Evolutionary conservation across 306 rosid species (phyloP), one percentile per base, ranked within the genome.

Genomic region (Astragalus glycyphyllos): DNA sequence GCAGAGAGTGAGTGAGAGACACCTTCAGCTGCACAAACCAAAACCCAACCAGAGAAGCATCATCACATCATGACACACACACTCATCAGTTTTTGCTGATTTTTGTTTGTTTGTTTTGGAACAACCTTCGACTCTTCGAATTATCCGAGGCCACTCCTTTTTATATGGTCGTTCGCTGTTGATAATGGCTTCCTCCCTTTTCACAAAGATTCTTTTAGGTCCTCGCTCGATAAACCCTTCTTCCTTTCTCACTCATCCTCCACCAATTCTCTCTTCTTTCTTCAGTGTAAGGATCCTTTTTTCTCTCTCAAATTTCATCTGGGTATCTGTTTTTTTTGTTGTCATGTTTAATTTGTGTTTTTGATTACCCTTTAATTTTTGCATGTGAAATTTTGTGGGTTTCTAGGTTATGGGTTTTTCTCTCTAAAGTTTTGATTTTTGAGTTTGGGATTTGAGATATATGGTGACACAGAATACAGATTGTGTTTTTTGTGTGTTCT

Each of bases 111-210:
- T 5, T 9, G 1, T 55, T 55, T 8, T 23, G 60, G 60, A 9
- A 26, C 60, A 55, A 55, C 60, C 60, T 55, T 13, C 60, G 60
- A 55, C 59, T 23, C 38, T 55, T 26, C 5, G 60, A 29, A 7
- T 23, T 23, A 55, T 55, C 14, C 45, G 42, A 65, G 58, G 71
- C 45, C 71, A 65, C 57, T 13, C 57, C 46, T 66, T 66, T 66
- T 66, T 50, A 26, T 64, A 64, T 26, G 23, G 41, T 64, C 56
- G 20, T 11, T 63, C 40, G 17, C 10, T 45, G 69, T 1, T 64
- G 40, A 26, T 23, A 48, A 66, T 91, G 98, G 97, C 96, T 37
- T 84, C 96, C 2, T 60, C 97, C 57, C 80, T 85, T 68, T 63
- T 86, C 15, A 49, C 88, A 54, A 85, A 79, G 88, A 66, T 89